Evolutionary conservation across 164 flowering plant species (phyloP), one percentile per base, ranked within the genome.

Genomic region (Stephania cephalantha): DNA sequence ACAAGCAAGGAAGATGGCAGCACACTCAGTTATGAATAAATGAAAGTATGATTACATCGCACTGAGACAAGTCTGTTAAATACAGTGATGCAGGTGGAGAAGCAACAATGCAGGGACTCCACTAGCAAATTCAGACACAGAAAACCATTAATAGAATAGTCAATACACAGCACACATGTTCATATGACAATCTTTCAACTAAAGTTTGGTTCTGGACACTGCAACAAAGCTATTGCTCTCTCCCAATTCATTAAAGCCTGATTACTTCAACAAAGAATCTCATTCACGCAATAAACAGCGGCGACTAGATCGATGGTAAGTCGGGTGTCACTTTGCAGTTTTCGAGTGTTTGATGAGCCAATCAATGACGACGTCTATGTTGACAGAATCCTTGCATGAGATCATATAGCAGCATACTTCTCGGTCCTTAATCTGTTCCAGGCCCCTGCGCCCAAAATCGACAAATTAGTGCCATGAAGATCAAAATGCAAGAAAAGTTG

Each of bases 331-430:
- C 25, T 83, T 81, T 20, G 87, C 91, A 18, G 89, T 83, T 81
- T 85, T 92, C 1, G 97, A 92, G 88, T 90, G 97, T 79, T 91
- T 90, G 81, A 92, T 90, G 48, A 92, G 94, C 95, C 95, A 92
- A 75, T 92, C 91, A 29, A 90, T 88, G 67, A 91, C 97, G 46
- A 73, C 74, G 50, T 90, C 93, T 63, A 92, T 92, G 83, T 92
- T 91, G 72, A 89, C 71, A 4, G 95, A 88, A 61, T 91, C 91
- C 83, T 91, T 93, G 88, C 97, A 93, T 6, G 95, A 92, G 76
- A 90, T 93, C 97, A 91, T 91, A 77, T 91, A 91, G 86, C 92
- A 91, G 81, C 96, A 85, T 9, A 93, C 97, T 82, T 91, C 96
- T 78, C 93, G 88, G 68, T 88, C 93, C 46, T 69, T 77, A 61